Conservation (phyloP, 441 rosid species). For the Gossypium davidsonii region DNA sequence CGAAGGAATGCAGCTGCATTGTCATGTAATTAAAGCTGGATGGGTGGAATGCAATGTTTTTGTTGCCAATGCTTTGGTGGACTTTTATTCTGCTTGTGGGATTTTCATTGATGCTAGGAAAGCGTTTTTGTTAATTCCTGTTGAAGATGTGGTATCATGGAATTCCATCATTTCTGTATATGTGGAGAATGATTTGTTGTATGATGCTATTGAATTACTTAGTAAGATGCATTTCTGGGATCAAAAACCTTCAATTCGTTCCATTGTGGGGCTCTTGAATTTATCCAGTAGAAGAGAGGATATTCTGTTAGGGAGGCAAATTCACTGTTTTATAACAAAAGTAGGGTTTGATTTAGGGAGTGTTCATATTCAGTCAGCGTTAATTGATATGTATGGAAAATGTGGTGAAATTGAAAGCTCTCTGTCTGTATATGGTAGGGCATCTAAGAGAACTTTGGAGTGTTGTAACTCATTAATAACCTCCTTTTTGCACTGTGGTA, state of each 20-base stretch:
- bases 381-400: constrained; percentile 69
- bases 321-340: constrained; percentile 53
- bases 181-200: constrained; percentile 30
- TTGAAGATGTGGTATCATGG: constrained; percentile 64
- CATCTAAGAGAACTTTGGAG: constrained; percentile 33
- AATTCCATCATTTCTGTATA: constrained; percentile 56
- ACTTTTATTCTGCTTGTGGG: constrained; percentile 59
- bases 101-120: constrained; percentile 36
- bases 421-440: constrained; percentile 31
- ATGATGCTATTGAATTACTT: constrained; percentile 47
- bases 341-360: constrained; percentile 38
- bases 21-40: constrained; percentile 48
- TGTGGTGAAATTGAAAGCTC: constrained; percentile 55
- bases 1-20: constrained; percentile 69
- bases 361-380: constrained; percentile 54
- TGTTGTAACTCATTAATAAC: constrained; percentile 73
- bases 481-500: constrained; percentile 49
- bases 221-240: constrained; percentile 63
- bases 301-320: constrained; percentile 51
- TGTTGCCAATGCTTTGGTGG: constrained; percentile 62
- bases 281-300: constrained; percentile 40
- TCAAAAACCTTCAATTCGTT: constrained; percentile 54
- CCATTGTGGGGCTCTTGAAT: constrained; percentile 55
- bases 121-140: constrained; percentile 39
- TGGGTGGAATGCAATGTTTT: constrained; percentile 42